Percentiles rank a stretch among this genome's conserved stretches.
phyloP scores from a whole-genome alignment of 106 monocot genomes.

The Dendrobium huoshanense region DNA sequence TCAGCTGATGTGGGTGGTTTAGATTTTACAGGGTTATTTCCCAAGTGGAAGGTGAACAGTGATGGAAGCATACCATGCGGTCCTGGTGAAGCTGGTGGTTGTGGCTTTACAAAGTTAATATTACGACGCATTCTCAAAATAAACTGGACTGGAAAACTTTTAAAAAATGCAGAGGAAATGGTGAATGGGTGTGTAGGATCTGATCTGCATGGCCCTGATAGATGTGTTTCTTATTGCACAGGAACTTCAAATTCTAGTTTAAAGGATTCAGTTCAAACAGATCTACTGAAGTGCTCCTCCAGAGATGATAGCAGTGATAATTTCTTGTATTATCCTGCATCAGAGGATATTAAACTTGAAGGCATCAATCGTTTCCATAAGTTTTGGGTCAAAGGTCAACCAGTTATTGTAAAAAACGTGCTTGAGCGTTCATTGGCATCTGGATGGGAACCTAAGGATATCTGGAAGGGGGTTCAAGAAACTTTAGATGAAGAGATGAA shows the following conservation, averaged over 20 bases:
- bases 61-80: constrained; percentile 80
- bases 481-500: constrained; percentile 39
- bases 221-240: constrained; percentile 28
- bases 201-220: constrained; percentile 19
- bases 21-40: constrained; percentile 47
- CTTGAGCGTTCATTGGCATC: constrained; percentile 63
- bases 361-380: constrained; percentile 57
- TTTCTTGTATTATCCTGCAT: constrained; percentile 47
- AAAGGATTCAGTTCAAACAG: constrained; percentile 10
- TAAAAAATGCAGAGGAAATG: constrained; percentile 92
- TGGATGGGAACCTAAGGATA: constrained; percentile 74
- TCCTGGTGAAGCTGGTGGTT: constrained; percentile 39
- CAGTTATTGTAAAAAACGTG: constrained; percentile 52
- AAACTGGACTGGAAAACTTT: constrained; percentile 87
- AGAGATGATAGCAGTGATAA: constrained; percentile 36
- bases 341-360: constrained; percentile 53
- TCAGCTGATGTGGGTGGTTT: constrained; percentile 21
- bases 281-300: constrained; percentile 26
- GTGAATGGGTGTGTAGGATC: constrained; percentile 74
- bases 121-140: constrained; percentile 84
- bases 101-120: constrained; percentile 54
- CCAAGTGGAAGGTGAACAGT: constrained; percentile 75
- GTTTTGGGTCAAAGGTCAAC: constrained; percentile 82
- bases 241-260: constrained; percentile 7
- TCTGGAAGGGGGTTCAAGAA: constrained; percentile 80